These are phyloP conservation scores for Tuber melanosporum DNA, from an alignment of 495 filamentous ascomycete species.

Conservation along the genomic window DNA sequence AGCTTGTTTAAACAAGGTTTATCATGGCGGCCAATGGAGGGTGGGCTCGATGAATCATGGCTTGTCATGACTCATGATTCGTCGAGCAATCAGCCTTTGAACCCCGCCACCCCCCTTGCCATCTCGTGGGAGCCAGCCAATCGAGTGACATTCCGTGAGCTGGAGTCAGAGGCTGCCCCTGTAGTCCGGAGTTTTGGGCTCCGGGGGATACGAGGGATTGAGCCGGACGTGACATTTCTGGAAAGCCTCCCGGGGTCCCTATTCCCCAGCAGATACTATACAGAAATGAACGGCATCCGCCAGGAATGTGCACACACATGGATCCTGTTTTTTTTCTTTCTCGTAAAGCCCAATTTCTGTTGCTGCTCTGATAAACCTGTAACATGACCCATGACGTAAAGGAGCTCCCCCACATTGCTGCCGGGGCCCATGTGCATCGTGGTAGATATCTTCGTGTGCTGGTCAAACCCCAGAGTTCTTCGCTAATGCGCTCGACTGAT, in stretches of 20 bases:
- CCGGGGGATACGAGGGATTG: background rate
- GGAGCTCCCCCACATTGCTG: background rate
- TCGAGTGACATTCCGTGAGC: slow-evolving; percentile 3
- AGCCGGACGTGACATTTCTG: background rate
- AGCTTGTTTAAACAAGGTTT: slow-evolving; percentile 1
- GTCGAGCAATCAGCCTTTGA: background rate
- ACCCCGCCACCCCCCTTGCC: background rate
- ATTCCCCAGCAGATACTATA: background rate
- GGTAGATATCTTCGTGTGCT: background rate
- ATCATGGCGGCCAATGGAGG: background rate
- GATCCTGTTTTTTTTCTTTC: background rate
- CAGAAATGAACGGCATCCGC: background rate
- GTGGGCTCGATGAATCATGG: background rate
- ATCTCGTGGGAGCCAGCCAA: background rate
- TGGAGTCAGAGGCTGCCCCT: background rate
- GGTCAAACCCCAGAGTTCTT: background rate
- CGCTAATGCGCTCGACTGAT: background rate
- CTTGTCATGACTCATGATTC: background rate
- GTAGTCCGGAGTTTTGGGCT: background rate
- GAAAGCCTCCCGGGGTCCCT: background rate
- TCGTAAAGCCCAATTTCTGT: background rate
- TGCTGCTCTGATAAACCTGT: background rate
- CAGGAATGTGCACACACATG: background rate
- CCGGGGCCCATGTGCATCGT: background rate
- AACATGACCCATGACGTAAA: background rate